phyloP scores from a whole-genome alignment of 1,284 basidiomycete genomes.

The Ustilago curta region DNA sequence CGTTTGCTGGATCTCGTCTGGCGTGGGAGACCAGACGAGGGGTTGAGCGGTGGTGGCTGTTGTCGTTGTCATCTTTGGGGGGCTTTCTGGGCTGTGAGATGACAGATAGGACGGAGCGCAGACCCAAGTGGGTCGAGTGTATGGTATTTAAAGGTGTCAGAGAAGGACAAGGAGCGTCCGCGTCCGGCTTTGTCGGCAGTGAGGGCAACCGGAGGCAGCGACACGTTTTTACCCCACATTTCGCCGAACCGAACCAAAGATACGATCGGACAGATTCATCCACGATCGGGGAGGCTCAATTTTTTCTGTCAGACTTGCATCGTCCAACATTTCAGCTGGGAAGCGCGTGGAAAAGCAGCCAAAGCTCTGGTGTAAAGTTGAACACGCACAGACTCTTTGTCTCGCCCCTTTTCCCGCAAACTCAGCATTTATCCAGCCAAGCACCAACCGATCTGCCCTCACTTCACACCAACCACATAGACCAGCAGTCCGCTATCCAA shows the following conservation, averaged over 20 bases:
- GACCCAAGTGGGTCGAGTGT: neutral
- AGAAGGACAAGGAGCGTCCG: neutral
- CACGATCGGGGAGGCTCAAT: too few species aligned
- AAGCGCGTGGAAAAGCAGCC: too few species aligned
- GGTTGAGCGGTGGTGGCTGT: conserved; percentile 24
- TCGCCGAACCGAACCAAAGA: neutral
- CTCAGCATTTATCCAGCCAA: neutral
- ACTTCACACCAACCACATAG: too few species aligned
- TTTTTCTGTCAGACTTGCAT: too few species aligned
- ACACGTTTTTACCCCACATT: conserved; percentile 6
- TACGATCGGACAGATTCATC: too few species aligned
- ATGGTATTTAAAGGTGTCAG: neutral
- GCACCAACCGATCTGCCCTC: conserved; percentile 1
- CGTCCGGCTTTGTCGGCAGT: conserved; percentile 9
- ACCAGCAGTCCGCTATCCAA: neutral
- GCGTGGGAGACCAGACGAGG: conserved; percentile 41
- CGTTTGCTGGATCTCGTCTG: conserved; percentile 28
- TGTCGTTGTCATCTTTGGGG: conserved; percentile 13
- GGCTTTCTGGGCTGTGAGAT: neutral
- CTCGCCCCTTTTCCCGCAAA: too few species aligned
- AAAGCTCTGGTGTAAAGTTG: too few species aligned
- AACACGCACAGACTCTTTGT: too few species aligned
- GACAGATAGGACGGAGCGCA: neutral
- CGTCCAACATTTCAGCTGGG: too few species aligned
- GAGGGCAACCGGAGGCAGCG: neutral